Evolutionary conservation across 1,139 yeast species (phyloP).

Genomic region (Pichia kudriavzevii): DNA sequence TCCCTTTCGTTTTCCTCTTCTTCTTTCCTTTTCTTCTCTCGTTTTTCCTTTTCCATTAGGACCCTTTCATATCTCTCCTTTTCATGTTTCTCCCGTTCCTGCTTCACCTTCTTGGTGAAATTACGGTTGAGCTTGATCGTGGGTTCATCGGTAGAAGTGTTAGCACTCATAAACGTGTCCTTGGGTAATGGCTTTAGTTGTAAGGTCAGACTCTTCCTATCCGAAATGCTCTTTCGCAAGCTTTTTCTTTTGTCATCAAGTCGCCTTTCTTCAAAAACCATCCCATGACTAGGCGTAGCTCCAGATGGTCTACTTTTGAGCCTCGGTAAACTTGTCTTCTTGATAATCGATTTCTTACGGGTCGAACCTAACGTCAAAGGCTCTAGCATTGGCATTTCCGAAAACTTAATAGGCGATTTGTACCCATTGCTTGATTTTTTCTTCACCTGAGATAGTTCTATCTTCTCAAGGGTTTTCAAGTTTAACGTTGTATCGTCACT

Average conservation of each 20-base stretch:
- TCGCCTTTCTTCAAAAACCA: too few relatives aligned
- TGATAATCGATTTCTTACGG: conserved; percentile 22
- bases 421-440: conserved; percentile 15
- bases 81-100: not conserved
- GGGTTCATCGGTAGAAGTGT: conserved; percentile 20
- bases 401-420: conserved; percentile 33
- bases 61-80: not conserved
- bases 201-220: not conserved
- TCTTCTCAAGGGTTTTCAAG: conserved; percentile 23
- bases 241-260: too few relatives aligned
- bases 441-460: conserved; percentile 23
- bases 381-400: conserved; percentile 37
- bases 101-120: conserved; percentile 4
- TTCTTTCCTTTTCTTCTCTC: too few relatives aligned
- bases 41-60: not conserved
- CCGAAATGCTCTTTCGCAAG: too few relatives aligned
- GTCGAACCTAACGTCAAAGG: conserved; percentile 33
- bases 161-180: conserved; percentile 7
- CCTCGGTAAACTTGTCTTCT: conserved; percentile 1
- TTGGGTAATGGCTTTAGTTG: conserved; percentile 11
- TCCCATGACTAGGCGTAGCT: too few relatives aligned
- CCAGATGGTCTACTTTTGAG: not conserved
- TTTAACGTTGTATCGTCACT: conserved; percentile 22
- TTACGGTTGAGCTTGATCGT: conserved; percentile 22
- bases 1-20: too few relatives aligned